Conservation (phyloP, 345 rosid species). For the Gossypium sturtianum region DNA sequence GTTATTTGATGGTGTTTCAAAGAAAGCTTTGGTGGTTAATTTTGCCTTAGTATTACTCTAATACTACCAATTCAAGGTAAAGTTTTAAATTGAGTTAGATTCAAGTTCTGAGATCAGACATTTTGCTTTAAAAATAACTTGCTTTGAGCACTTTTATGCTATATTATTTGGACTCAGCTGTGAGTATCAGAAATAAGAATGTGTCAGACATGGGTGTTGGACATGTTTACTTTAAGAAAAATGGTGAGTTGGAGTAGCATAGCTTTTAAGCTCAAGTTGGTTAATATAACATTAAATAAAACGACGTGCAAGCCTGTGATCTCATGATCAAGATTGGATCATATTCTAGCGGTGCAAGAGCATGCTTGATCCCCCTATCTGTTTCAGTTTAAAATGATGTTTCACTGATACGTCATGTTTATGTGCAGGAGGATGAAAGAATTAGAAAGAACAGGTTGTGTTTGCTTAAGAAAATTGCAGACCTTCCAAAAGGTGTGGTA, state of each 20-base stretch:
- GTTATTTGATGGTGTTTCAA: neutral
- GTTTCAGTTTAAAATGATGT: neutral
- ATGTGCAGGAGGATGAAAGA: neutral
- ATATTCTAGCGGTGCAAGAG: neutral
- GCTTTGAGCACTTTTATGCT: neutral
- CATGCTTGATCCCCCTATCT: neutral
- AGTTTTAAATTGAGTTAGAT: neutral
- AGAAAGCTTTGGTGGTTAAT: neutral
- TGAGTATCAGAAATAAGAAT: too few relatives aligned
- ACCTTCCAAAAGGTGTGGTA: constrained; percentile 66
- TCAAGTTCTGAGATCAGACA: neutral
- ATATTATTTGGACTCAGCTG: too few relatives aligned
- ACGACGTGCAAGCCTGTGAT: neutral
- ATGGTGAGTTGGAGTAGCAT: neutral
- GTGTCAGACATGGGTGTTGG: too few relatives aligned
- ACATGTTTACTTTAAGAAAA: neutral
- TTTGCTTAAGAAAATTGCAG: constrained; percentile 65
- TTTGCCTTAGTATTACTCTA: neutral
- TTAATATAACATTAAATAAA: neutral
- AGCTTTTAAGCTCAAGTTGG: neutral
- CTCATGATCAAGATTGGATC: neutral
- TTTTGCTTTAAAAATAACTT: neutral
- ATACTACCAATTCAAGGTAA: neutral
- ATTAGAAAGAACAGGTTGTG: constrained; percentile 23
- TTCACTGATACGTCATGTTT: too few relatives aligned